A percentile compares a stretch with the other conserved stretches of the same genome.
Conservation (phyloP, 345 rosid species). For the Anacardium occidentale region DNA sequence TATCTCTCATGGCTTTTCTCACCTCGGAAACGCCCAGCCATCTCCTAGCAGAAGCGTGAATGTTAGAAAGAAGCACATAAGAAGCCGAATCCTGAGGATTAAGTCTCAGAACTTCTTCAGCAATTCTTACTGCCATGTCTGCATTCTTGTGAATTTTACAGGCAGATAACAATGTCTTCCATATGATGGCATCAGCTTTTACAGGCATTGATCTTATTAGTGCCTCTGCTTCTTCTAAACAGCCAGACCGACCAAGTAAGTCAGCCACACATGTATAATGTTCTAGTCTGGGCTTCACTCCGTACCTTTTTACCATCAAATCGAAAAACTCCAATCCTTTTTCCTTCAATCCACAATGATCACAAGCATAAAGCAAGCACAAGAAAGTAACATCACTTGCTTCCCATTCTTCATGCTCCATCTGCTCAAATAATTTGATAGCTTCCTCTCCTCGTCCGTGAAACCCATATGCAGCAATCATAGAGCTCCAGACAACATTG, state of each 20-base stretch:
- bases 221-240: slow-evolving; percentile 64
- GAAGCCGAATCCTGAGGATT: slow-evolving; percentile 70
- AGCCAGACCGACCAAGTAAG: slow-evolving; percentile 65
- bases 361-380: slow-evolving; percentile 74
- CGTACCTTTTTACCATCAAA: slow-evolving; percentile 48
- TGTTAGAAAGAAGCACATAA: slow-evolving; percentile 65
- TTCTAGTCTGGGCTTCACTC: slow-evolving; percentile 48
- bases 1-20: slow-evolving; percentile 62
- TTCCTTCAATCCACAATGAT: slow-evolving; percentile 71
- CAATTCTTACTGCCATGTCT: slow-evolving; percentile 55
- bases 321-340: slow-evolving; percentile 59
- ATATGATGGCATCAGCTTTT: slow-evolving; percentile 54
- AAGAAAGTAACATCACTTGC: slow-evolving; percentile 63
- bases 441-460: slow-evolving; percentile 73
- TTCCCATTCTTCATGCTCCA: slow-evolving; percentile 42
- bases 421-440: slow-evolving; percentile 50
- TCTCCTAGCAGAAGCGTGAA: slow-evolving; percentile 59
- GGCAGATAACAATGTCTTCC: slow-evolving; percentile 79
- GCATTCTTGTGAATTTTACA: slow-evolving; percentile 60
- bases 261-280: slow-evolving; percentile 76
- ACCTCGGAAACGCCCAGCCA: slow-evolving; percentile 68
- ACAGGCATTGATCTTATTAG: slow-evolving; percentile 63
- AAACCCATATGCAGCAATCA: slow-evolving; percentile 77
- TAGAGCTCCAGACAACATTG: slow-evolving; percentile 75
- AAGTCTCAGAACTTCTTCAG: slow-evolving; percentile 53